These are phyloP conservation scores for Hortiboletus flavorubellus DNA, from an alignment of 768 basidiomycete species.

Conservation along the genomic window DNA sequence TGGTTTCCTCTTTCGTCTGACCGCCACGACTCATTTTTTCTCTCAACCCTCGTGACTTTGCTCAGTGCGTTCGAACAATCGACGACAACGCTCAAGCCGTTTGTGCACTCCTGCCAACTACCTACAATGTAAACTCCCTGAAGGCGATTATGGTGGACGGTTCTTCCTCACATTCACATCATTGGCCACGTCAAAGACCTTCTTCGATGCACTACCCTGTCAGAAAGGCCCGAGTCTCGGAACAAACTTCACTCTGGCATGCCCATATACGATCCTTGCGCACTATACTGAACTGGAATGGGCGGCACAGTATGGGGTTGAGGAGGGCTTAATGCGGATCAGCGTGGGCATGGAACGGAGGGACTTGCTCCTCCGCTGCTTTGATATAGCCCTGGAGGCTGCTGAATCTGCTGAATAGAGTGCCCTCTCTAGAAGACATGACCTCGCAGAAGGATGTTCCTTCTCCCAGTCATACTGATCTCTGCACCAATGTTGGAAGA, in stretches of 20 bases:
- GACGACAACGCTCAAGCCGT: constrained; percentile 80
- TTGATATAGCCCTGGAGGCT: constrained; percentile 64
- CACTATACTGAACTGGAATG: constrained; percentile 89
- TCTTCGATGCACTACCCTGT: constrained; percentile 81
- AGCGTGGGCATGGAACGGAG: constrained; percentile 88
- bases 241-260: constrained; percentile 94
- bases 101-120: constrained; percentile 83
- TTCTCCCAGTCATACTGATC: not conserved
- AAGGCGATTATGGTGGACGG: constrained; percentile 73
- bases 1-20: too few species aligned
- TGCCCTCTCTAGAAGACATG: not conserved
- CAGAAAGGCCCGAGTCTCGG: constrained; percentile 91
- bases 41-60: constrained; percentile 62
- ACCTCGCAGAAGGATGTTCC: not conserved
- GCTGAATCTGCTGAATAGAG: constrained; percentile 49
- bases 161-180: constrained; percentile 86
- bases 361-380: constrained; percentile 51
- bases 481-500: not conserved
- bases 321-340: constrained; percentile 77
- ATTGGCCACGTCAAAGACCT: constrained; percentile 61
- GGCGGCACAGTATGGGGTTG: constrained; percentile 86
- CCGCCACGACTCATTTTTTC: too few species aligned
- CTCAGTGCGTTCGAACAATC: constrained; percentile 66
- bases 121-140: constrained; percentile 56
- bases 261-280: constrained; percentile 89